These are phyloP conservation scores for Stropharia rugosoannulata DNA, from an alignment of 768 basidiomycete species.

Conservation along the genomic window DNA sequence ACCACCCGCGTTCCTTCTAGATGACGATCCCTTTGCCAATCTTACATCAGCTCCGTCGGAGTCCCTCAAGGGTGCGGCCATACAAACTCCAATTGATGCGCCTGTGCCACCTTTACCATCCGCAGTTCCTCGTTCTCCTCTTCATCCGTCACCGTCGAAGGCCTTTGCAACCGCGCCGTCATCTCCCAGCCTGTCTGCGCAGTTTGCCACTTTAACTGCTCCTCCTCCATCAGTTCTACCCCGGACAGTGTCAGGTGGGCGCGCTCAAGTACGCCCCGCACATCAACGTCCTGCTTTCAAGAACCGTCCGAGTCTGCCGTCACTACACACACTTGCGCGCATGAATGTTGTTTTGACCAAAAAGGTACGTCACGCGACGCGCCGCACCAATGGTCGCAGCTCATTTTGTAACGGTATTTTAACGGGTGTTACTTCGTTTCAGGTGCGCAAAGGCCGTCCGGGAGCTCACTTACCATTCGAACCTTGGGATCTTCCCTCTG, in stretches of 20 bases:
- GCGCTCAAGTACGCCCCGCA: conserved; percentile 32
- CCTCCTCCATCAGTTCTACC: conserved; percentile 13
- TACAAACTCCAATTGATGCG: neutral
- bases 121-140: conserved; percentile 11
- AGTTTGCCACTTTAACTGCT: conserved; percentile 3
- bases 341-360: conserved; percentile 46
- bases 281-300: conserved; percentile 48
- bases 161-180: neutral
- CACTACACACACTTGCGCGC: conserved; percentile 45
- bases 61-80: conserved; percentile 1
- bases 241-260: conserved; percentile 8
- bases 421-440: neutral
- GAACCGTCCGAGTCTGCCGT: conserved; percentile 50
- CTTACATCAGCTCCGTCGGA: conserved; percentile 31
- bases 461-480: conserved; percentile 53
- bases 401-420: neutral
- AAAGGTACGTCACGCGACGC: conserved; percentile 35
- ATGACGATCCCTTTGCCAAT: conserved; percentile 77
- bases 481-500: conserved; percentile 45
- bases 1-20: conserved; percentile 50
- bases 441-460: conserved; percentile 53
- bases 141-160: neutral
- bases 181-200: neutral
- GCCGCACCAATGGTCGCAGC: neutral
- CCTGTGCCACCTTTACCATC: conserved; percentile 3